A percentile compares a stretch with the other conserved stretches of the same genome.
Conservation (phyloP, 257 asterid genomes). For the Mentha longifolia region DNA sequence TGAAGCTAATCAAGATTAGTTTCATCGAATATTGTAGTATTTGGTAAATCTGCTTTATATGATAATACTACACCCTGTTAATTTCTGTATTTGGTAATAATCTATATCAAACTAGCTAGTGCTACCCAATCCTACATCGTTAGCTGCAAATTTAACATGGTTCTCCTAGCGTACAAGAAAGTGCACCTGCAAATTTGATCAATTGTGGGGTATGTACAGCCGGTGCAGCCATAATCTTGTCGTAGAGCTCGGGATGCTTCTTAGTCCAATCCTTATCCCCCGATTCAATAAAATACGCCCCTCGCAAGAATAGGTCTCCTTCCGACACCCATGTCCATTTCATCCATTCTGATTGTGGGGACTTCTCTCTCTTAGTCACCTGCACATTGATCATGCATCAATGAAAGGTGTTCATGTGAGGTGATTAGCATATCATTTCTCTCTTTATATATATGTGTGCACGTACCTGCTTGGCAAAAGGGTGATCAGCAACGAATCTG, state of each 20-base stretch:
- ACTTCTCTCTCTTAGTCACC: constrained; percentile 48
- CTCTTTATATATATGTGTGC: too few species aligned
- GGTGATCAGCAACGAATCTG: constrained; percentile 38
- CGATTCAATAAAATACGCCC: constrained; percentile 53
- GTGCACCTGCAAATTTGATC: constrained; percentile 48
- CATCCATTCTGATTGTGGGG: constrained; percentile 48
- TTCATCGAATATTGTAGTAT: too few species aligned
- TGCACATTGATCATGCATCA: not conserved
- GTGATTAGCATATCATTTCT: too few species aligned
- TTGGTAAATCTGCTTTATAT: too few species aligned
- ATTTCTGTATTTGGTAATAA: too few species aligned
- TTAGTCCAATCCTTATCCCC: constrained; percentile 44
- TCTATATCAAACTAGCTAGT: too few species aligned
- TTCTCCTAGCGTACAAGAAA: constrained; percentile 41
- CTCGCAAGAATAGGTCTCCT: constrained; percentile 52
- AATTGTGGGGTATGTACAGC: constrained; percentile 34
- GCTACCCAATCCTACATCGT: not conserved
- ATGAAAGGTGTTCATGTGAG: too few species aligned
- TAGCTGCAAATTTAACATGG: constrained; percentile 38
- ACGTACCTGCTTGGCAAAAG: constrained; percentile 40
- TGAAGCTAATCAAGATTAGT: too few species aligned
- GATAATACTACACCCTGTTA: too few species aligned
- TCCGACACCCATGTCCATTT: constrained; percentile 67
- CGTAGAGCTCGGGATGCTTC: constrained; percentile 40
- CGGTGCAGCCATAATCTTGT: constrained; percentile 34